Conservation (phyloP, 495 filamentous ascomycete genomes). For the Penicillium ochrochloron region DNA sequence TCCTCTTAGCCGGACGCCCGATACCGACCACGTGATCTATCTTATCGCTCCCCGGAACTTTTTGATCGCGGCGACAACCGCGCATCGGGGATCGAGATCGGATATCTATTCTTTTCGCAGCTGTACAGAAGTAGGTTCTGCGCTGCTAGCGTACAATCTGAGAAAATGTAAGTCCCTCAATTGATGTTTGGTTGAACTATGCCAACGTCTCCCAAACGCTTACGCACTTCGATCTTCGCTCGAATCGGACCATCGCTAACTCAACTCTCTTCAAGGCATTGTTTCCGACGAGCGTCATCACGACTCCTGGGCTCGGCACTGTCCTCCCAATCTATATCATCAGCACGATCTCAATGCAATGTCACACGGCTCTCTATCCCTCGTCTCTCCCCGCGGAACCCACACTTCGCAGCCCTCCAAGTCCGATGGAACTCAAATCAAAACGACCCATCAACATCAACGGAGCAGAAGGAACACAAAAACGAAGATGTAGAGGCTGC, state of each 20-base stretch:
- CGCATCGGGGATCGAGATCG: neutral
- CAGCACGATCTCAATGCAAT: constrained; percentile 15
- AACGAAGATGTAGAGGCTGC: neutral
- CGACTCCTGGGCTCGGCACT: constrained; percentile 46
- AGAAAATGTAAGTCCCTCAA: neutral
- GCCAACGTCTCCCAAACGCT: neutral
- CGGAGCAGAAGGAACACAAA: neutral
- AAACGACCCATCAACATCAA: neutral
- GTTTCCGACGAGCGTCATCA: constrained; percentile 57
- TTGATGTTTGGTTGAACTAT: neutral
- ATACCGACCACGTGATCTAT: constrained; percentile 20
- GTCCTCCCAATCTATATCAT: constrained; percentile 1
- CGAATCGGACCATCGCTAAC: constrained; percentile 17
- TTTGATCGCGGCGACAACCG: neutral
- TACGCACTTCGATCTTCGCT: neutral
- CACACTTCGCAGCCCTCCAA: constrained; percentile 18
- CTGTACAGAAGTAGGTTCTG: neutral
- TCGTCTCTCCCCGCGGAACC: constrained; percentile 3
- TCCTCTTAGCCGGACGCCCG: neutral
- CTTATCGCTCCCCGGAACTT: constrained; percentile 21
- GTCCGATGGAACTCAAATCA: constrained; percentile 29
- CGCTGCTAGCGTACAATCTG: neutral
- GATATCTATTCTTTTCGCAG: neutral
- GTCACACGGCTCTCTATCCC: neutral
- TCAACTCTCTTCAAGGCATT: constrained; percentile 38